Percentiles rank a stretch among this genome's conserved stretches.
These are phyloP conservation scores for Pythium plurisporium DNA, from an alignment of 352 stramenopile species.

Conservation along the genomic window DNA sequence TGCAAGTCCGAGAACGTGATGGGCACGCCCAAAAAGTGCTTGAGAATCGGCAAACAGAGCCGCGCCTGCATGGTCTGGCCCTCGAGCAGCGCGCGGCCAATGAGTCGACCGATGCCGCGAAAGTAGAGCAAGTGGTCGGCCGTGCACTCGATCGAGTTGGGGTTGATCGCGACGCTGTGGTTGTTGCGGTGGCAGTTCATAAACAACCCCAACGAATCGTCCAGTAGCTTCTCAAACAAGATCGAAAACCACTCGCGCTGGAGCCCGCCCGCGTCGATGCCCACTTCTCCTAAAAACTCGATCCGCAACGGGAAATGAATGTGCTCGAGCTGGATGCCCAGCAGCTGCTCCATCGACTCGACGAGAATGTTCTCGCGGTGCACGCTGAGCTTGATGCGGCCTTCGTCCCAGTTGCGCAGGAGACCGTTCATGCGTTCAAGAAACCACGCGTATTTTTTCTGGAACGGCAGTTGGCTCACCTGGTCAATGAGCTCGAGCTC, in stretches of 20 bases:
- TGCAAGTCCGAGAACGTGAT: constrained; percentile 82
- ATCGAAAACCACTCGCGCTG: constrained; percentile 84
- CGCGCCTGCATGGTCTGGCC: constrained; percentile 67
- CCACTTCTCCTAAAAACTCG: constrained; percentile 81
- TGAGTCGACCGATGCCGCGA: constrained; percentile 58
- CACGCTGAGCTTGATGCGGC: constrained; percentile 78
- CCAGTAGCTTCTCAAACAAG: constrained; percentile 60
- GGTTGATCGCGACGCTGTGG: constrained; percentile 70
- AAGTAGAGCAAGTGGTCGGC: constrained; percentile 87
- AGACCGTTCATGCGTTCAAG: constrained; percentile 63
- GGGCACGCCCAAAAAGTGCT: constrained; percentile 73
- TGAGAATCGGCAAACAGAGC: constrained; percentile 72
- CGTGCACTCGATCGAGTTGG: constrained; percentile 66
- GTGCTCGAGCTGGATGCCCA: constrained; percentile 67
- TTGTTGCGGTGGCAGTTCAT: constrained; percentile 71
- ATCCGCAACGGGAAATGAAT: constrained; percentile 81
- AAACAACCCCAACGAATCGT: constrained; percentile 67
- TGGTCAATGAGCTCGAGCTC: constrained; percentile 63
- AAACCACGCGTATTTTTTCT: constrained; percentile 83
- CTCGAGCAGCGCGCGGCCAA: constrained; percentile 68
- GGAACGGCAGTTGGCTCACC: constrained; percentile 64
- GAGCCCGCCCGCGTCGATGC: constrained; percentile 70
- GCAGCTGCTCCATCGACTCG: constrained; percentile 78
- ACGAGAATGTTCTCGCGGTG: constrained; percentile 68
- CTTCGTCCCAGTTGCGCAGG: constrained; percentile 70